phyloP scores from a whole-genome alignment of 2,329 filamentous ascomycete species.

The Fusarium zealandicum region DNA sequence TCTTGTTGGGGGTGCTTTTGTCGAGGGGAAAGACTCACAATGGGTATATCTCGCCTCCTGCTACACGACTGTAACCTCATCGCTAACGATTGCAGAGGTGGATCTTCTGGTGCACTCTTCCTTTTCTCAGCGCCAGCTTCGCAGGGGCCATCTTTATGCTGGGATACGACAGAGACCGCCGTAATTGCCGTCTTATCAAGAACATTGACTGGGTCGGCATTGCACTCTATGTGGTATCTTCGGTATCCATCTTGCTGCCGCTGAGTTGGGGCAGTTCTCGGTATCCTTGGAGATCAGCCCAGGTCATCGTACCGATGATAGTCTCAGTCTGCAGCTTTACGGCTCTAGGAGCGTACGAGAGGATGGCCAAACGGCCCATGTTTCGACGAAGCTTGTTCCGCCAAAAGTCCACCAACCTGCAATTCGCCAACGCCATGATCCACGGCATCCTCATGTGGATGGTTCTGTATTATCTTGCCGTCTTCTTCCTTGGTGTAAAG shows the following conservation, averaged over 20 bases:
- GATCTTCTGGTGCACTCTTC: conserved; percentile 49
- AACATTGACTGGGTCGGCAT: conserved; percentile 69
- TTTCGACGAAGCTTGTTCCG: conserved; percentile 36
- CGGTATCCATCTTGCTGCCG: conserved; percentile 25
- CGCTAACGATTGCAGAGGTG: conserved; percentile 37
- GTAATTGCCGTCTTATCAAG: conserved; percentile 11
- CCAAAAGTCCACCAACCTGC: conserved; percentile 29
- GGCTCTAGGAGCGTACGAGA: conserved; percentile 33
- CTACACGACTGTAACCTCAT: background rate
- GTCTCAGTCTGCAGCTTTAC: conserved; percentile 59
- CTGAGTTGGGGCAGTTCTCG: conserved; percentile 28
- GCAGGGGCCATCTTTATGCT: conserved; percentile 40
- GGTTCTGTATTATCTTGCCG: conserved; percentile 41
- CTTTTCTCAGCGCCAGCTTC: conserved; percentile 39
- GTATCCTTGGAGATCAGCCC: conserved; percentile 35
- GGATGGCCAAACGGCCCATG: conserved; percentile 28
- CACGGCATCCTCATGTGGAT: conserved; percentile 42
- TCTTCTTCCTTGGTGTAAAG: conserved; percentile 40
- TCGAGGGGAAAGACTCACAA: conserved; percentile 23
- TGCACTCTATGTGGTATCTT: conserved; percentile 57
- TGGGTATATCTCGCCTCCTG: conserved; percentile 29
- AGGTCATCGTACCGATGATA: conserved; percentile 64
- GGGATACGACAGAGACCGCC: conserved; percentile 31
- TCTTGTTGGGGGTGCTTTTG: conserved; percentile 37
- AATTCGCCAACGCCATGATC: conserved; percentile 31